Evolutionary conservation across 148 eudicot genomes (phyloP), one percentile per base, ranked within the genome.

Genomic region (Rhododendron henanense): DNA sequence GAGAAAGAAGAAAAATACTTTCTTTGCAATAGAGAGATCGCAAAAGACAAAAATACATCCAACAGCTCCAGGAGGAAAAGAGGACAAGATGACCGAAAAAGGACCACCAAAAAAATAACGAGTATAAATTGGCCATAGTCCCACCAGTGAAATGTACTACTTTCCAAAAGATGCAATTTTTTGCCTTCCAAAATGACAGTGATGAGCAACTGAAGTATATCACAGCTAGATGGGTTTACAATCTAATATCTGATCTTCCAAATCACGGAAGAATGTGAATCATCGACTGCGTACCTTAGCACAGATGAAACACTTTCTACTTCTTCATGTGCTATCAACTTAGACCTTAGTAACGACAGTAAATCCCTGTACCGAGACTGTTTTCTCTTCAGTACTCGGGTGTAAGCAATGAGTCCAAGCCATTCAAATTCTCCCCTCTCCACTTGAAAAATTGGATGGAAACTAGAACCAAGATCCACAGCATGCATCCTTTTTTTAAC

Each of bases 371-470:
- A 82, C 11, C 98, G 86, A 33, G 95, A 85, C 86, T 93, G 93
- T 86, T 95, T 97, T 81, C 88, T 91, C 85, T 53, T 90, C 82
- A 97, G 85, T 23, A 92, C 94, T 67, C 86, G 86, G n/a, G 83
- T 55, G 83, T 92, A 94, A 15, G 99, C 99, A 44, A 86, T 84
- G n/a, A 91, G 90, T 86, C 99, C 99, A 57, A 97, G 96, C 98
- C 96, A 97, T 83, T 84, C 75, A 9, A 93, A 85, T 87, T 97
- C 95, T 51, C 86, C 74, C 86, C 87, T 91, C 50, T 82, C 85
- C 82, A 95, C 90, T 85, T 89, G 75, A 63, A 92, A 88, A 51
- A 79, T 44, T 9, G 91, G 91, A 51, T 86, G 92, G 86, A 88
- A 81, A 67, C 23, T 51, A 35, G 87, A 82, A 50, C 53, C 88